phyloP scores from a whole-genome alignment of 129 eudicot species.

The Tanacetum coccineum region DNA sequence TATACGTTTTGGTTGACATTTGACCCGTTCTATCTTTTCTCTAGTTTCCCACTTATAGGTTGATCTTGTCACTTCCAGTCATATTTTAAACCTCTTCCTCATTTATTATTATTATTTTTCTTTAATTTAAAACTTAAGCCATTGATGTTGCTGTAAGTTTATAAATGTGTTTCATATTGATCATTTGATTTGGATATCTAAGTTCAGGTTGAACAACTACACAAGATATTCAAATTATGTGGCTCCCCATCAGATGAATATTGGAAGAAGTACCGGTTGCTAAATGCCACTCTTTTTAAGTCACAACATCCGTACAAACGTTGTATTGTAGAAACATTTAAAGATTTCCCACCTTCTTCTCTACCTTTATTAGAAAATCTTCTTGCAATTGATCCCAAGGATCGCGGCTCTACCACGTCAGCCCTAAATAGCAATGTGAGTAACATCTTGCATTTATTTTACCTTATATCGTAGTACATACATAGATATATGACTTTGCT shows the following conservation, averaged over 20 bases:
- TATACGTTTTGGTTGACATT: too few species aligned
- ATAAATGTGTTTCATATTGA: neutral
- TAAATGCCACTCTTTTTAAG: conserved; percentile 38
- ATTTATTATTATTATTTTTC: too few species aligned
- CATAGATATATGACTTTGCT: neutral
- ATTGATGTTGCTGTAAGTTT: too few species aligned
- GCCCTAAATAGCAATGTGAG: conserved; percentile 33
- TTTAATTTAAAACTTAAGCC: too few species aligned
- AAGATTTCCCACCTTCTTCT: conserved; percentile 37
- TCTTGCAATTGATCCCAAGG: conserved; percentile 37
- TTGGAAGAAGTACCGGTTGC: conserved; percentile 36
- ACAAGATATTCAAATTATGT: conserved; percentile 50
- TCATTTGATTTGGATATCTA: neutral
- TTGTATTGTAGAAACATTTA: conserved; percentile 30
- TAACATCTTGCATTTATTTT: neutral
- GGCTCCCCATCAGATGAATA: conserved; percentile 50
- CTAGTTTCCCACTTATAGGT: too few species aligned
- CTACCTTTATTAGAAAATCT: conserved; percentile 32
- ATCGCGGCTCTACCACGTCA: conserved; percentile 36
- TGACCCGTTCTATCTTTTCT: too few species aligned
- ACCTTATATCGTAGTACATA: too few species aligned
- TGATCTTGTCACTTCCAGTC: too few species aligned
- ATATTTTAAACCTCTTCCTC: too few species aligned
- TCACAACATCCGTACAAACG: conserved; percentile 44
- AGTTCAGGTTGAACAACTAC: conserved; percentile 48